These are phyloP conservation scores for Psidium guajava DNA, from an alignment of 345 rosid species.

Conservation along the genomic window DNA sequence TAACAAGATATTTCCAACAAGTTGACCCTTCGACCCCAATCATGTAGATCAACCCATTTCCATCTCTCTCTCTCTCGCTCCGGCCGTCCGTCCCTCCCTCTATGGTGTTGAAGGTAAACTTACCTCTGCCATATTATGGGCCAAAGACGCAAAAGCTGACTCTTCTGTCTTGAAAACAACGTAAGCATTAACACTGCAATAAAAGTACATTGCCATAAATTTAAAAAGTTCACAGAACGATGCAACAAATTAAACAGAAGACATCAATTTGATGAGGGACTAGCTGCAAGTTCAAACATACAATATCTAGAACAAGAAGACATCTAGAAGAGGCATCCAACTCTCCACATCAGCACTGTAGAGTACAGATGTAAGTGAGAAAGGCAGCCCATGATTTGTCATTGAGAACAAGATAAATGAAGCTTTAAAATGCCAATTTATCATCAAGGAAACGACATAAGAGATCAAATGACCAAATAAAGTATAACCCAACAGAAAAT, in stretches of 20 bases:
- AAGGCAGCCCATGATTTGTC: background rate
- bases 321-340: background rate
- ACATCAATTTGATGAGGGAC: background rate
- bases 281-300: background rate
- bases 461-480: background rate
- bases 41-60: background rate
- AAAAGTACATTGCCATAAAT: background rate
- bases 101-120: background rate
- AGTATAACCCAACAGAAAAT: background rate
- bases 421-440: background rate
- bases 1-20: background rate
- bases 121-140: constrained; percentile 92
- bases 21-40: background rate
- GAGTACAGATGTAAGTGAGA: background rate
- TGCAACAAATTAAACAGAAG: background rate
- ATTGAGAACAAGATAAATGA: background rate
- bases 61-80: no score
- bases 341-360: background rate
- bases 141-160: constrained; percentile 72
- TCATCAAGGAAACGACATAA: background rate
- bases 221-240: background rate
- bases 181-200: constrained; percentile 84
- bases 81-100: no score
- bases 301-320: background rate
- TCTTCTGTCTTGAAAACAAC: constrained; percentile 75